Conservation (phyloP, 768 basidiomycete species). For the Podaxis rugospora region DNA sequence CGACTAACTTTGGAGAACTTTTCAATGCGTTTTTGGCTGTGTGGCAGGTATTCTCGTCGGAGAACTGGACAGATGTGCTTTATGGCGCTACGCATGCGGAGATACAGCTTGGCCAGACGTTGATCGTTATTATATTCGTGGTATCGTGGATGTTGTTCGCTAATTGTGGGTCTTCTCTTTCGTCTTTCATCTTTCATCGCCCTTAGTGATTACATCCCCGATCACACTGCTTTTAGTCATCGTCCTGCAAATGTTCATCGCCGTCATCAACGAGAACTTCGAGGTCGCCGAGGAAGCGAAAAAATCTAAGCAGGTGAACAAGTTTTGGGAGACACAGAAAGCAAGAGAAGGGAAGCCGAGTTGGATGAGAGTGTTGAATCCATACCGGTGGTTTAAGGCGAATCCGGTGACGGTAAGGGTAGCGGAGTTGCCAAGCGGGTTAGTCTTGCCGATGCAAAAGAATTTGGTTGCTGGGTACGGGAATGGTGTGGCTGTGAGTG, state of each 20-base stretch:
- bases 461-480: constrained; percentile 40
- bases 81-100: constrained; percentile 64
- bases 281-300: constrained; percentile 89
- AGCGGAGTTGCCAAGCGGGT: constrained; percentile 63
- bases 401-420: constrained; percentile 71
- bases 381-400: constrained; percentile 79
- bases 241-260: constrained; percentile 93
- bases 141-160: constrained; percentile 86
- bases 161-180: constrained; percentile 60
- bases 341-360: constrained; percentile 42
- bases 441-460: constrained; percentile 79
- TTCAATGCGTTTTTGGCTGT: constrained; percentile 84
- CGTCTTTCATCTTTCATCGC: neutral
- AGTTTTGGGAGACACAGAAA: constrained; percentile 59
- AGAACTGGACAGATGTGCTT: constrained; percentile 87
- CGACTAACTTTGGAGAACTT: constrained; percentile 76
- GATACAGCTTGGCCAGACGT: constrained; percentile 58
- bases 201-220: neutral
- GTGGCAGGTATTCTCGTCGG: constrained; percentile 88
- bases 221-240: constrained; percentile 47
- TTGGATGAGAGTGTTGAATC: constrained; percentile 80
- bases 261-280: constrained; percentile 96
- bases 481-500: neutral
- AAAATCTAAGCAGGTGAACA: constrained; percentile 71
- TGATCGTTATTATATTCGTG: constrained; percentile 69